Evolutionary conservation across 2,329 filamentous ascomycete genomes (phyloP), one percentile per base, ranked within the genome.

Genomic region (Trichoderma sp.): DNA sequence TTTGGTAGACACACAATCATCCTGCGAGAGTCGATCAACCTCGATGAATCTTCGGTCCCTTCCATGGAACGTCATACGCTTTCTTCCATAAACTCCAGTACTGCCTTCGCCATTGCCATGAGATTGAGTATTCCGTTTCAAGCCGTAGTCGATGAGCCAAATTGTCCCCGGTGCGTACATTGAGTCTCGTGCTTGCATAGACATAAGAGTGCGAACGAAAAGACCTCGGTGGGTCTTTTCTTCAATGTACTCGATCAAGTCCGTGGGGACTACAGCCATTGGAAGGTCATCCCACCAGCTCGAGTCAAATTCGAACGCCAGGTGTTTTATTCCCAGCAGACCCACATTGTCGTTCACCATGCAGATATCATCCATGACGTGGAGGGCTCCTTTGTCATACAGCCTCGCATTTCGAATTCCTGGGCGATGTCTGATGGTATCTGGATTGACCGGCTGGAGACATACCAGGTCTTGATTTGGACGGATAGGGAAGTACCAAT

Each of bases 281-380:
- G 35, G 4, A 40, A 40, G 37, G 13, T 43, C 40, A 16, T 62
- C 40, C 11, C 1, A 49, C 58, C 59, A 62, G 19, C 59, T 52
- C 14, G 59, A 16, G 35, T 62, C 27, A 35, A 43, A 68, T 43
- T 68, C 65, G 21, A 68, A 24, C 16, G 65, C 65, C 10, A 61
- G 21, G 11, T 68, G 21, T 13, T n/a, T 24, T 3, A 68, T 31
- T 14, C 47, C 43, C 11, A 24, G 29, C 21, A 60, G 19, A 16
- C 65, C 43, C 6, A 1, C 14, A 11, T 52, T 10, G 6, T 5
- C 21, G 3, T 52, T 40, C 3, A 62, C 59, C 27, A 62, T 52
- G 13, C 40, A 62, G 7, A 49, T 31, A 24, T 40, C 47, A 29
- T 56, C 10, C 21, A 27, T 64, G n/a, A 27, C 27, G 27, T 27